Base-by-base conservation (phyloP, 75 land plant species). In the Pinus albicaulis region DNA sequence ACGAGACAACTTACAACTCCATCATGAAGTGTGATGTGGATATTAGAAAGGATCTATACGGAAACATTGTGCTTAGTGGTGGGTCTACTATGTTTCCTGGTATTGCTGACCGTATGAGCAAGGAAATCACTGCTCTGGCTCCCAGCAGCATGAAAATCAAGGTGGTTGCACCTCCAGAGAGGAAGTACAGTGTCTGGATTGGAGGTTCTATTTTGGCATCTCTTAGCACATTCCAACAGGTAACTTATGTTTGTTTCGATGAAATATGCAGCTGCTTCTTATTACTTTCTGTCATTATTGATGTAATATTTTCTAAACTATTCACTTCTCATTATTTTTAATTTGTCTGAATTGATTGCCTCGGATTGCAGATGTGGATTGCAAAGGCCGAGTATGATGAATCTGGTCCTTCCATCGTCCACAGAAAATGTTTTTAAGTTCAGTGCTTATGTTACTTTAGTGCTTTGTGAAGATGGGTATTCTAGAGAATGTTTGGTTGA, bases 101-200 rank as follows among this genome's bases (percentile, higher is more conserved):
- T 8, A 89, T 89, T 83, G 90, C 86, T 16, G 90, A 89, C 60
- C 76, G 90, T 12, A 89, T 89, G 90, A 89, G 86, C 89, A 89
- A 89, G 79, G 90, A 89, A 57, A 82, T 89, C 52, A 86, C 90
- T 31, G 90, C 90, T 1, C 86, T 88, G 23, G 90, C 88, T 56
- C 89, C 89, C 4, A 85, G 84, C 76, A 88, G 89, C 79, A 85
- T 88, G 89, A 88, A 88, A 79, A 82, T 88, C 31, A 88, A 88
- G 87, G 89, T 88, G 48, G 88, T 88, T 41, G 89, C 89, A 19
- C 89, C 89, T 55, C 89, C 89, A 13, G 88, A 88, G 77, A 80
- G 90, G 74, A 88, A 88, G 78, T 88, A 88, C 74, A 88, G 89
- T 82, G 89, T 89, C 70, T 89, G 89, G 89, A 89, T 89, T 63